A percentile compares a stretch with the other conserved stretches of the same genome.
phyloP scores from a whole-genome alignment of 768 basidiomycete species.

The Trichaptum fuscoviolaceum region DNA sequence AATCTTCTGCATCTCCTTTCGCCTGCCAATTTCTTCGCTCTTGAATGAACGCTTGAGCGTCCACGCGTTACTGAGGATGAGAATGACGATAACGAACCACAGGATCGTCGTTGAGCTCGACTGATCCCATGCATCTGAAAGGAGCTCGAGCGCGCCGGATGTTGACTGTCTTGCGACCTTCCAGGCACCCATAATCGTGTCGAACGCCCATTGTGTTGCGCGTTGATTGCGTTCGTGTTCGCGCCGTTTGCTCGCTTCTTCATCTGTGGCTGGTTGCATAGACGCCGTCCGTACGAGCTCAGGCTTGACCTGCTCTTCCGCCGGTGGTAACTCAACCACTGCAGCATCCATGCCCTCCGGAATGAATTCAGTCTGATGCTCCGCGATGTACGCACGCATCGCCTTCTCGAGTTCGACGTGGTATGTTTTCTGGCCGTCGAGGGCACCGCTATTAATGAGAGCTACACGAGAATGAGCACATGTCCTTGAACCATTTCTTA shows the following conservation, averaged over 20 bases:
- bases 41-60: conserved; percentile 48
- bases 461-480: conserved; percentile 38
- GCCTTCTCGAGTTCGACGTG: conserved; percentile 77
- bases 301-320: conserved; percentile 33
- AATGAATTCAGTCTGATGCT: conserved; percentile 86
- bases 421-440: conserved; percentile 89
- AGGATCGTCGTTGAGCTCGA: conserved; percentile 67
- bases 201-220: conserved; percentile 83
- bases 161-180: conserved; percentile 69
- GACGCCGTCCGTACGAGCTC: conserved; percentile 16
- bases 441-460: conserved; percentile 86
- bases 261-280: conserved; percentile 20
- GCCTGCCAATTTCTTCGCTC: conserved; percentile 39
- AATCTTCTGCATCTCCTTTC: conserved; percentile 44
- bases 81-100: conserved; percentile 62
- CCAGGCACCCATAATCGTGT: conserved; percentile 74
- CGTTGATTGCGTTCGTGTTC: conserved; percentile 67
- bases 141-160: conserved; percentile 67
- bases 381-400: conserved; percentile 85
- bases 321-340: conserved; percentile 34
- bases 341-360: conserved; percentile 70
- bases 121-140: conserved; percentile 76
- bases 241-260: conserved; percentile 43
- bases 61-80: conserved; percentile 80
- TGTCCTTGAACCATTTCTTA: conserved; percentile 9